Evolutionary conservation across 352 stramenopile genomes (phyloP), one percentile per base, ranked within the genome.

Genomic region (Phytophthora ohioensis): DNA sequence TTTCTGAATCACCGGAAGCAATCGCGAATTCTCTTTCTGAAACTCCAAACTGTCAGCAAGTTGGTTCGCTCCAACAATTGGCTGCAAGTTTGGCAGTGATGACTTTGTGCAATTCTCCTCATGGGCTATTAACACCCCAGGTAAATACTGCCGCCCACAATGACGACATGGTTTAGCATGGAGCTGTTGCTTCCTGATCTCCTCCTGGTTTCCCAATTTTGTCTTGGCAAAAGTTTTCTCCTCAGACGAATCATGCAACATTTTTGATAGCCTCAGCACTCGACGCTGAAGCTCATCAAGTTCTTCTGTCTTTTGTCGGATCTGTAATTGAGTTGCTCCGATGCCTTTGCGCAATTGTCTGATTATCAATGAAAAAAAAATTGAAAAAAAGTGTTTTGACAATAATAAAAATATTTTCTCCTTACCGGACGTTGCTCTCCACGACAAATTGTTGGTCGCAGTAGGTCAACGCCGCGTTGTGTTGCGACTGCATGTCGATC

Each of bases 401-500:
- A 27, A 27, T 27, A 27, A 27, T 27, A 27, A 27, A 41, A 57
- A 54, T 41, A 38, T 3, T 57, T 7, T 35, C 11, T 35, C n/a
- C 41, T 34, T 77, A 87, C 74, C 81, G 73, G 30, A 91, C 76
- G 21, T 75, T 81, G 4, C 75, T 80, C 58, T 93, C 82, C 5
- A 83, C 51, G 5, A 70, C 72, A 45, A 91, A 88, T 54, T 93
- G 84, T 43, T 85, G 77, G 30, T 88, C 82, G 4, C 78, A 90
- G 27, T 69, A 87, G 5, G 59, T 73, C 9, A 92, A 67, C 0
- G 76, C 71, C 13, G 69, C 68, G 11, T 79, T 68, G 13, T 89
- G 73, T 38, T 81, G 72, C 5, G 81, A 71, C 15, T 92, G 69
- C 6, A 77, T 65, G 41, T 87, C 84, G 32, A 90, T 61, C 11